Conservation (phyloP, 148 eudicot species). For the Diospyros lotus region DNA sequence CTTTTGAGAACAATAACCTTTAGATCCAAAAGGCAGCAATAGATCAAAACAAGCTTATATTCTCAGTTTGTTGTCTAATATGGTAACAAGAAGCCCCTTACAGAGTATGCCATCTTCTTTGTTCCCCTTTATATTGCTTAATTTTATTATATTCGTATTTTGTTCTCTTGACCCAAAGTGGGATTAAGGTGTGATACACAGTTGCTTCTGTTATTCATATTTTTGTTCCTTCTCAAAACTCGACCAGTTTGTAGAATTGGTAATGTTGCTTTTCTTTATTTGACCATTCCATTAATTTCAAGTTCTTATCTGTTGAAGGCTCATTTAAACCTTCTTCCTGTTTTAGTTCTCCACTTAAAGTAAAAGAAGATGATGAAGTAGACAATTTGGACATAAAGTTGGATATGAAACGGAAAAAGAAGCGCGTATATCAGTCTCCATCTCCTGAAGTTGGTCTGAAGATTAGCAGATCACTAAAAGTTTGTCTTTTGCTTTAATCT, state of each 20-base stretch:
- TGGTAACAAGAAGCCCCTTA: no score
- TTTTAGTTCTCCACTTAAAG: slow-evolving; percentile 83
- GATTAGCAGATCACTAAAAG: slow-evolving; percentile 94
- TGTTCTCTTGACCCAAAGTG: no score
- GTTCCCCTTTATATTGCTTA: no score
- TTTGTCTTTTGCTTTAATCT: slow-evolving; percentile 31
- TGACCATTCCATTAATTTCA: background rate
- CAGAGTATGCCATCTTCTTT: no score
- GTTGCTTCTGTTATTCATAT: no score
- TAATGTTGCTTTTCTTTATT: background rate
- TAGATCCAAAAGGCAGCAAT: no score
- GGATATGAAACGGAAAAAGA: slow-evolving; percentile 55
- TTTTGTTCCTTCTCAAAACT: background rate
- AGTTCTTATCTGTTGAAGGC: slow-evolving; percentile 1
- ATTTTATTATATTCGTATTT: no score
- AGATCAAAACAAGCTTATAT: no score
- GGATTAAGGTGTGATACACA: no score
- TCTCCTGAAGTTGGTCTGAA: slow-evolving; percentile 82
- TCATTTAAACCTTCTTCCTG: slow-evolving; percentile 11
- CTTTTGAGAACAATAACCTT: no score
- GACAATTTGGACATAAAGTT: slow-evolving; percentile 75
- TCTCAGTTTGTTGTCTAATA: no score
- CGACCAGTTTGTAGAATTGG: background rate
- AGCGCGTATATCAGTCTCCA: slow-evolving; percentile 71
- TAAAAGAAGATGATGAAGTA: slow-evolving; percentile 94